phyloP scores from a whole-genome alignment of 2,329 filamentous ascomycete species.

The Fusarium sp. region DNA sequence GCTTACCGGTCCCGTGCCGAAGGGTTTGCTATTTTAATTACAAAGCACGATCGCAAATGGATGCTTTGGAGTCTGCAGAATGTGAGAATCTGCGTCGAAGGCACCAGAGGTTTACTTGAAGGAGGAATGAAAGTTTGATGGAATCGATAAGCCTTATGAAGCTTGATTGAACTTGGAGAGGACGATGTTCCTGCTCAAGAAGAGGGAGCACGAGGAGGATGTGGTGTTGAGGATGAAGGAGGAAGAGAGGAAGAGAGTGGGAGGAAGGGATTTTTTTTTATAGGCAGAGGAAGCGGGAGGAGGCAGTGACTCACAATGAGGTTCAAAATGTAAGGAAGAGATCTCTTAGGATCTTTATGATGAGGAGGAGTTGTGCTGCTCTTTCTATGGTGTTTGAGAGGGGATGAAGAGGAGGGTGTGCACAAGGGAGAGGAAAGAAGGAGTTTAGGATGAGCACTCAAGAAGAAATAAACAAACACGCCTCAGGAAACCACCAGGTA shows the following conservation, averaged over 20 bases:
- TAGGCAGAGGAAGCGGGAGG: not conserved
- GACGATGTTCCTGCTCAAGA: conserved; percentile 16
- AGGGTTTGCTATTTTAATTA: conserved; percentile 5
- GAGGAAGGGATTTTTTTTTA: conserved; percentile 9
- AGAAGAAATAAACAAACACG: conserved; percentile 12
- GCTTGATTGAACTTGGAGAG: conserved; percentile 2
- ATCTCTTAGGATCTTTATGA: conserved; percentile 5
- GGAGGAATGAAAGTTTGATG: not conserved
- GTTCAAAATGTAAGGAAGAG: not conserved
- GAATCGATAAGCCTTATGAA: not conserved
- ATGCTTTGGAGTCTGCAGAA: conserved; percentile 13
- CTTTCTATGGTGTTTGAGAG: not conserved
- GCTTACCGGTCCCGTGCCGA: conserved; percentile 18
- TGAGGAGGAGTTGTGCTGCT: conserved; percentile 4
- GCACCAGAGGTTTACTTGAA: not conserved
- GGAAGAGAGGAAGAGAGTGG: conserved; percentile 13
- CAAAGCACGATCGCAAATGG: not conserved
- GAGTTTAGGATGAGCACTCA: not conserved
- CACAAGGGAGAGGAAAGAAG: not conserved
- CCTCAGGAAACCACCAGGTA: not conserved
- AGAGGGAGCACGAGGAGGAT: conserved; percentile 9
- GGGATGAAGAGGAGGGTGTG: conserved; percentile 3
- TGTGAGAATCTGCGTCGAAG: conserved; percentile 11
- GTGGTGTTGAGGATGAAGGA: conserved; percentile 16
- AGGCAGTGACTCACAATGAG: conserved; percentile 31